A percentile compares a stretch with the other conserved stretches of the same genome.
Evolutionary conservation across 768 basidiomycete species (phyloP).

Genomic region (Suillus americanus): DNA sequence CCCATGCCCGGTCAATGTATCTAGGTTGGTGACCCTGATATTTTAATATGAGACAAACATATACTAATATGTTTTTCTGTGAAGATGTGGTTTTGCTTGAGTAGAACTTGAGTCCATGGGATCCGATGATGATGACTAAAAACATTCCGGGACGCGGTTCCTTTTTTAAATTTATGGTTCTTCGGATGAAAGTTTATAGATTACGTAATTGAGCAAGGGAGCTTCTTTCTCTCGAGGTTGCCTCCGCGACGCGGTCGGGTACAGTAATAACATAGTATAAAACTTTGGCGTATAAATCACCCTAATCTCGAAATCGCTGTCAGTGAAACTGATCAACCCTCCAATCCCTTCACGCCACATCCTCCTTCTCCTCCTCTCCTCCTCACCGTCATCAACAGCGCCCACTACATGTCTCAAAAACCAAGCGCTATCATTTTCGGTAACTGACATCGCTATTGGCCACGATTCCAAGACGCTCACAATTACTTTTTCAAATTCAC

Average conservation of each 20-base stretch:
- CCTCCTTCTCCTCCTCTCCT: slow-evolving; percentile 5
- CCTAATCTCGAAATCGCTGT: slow-evolving; percentile 13
- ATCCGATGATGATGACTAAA: slow-evolving; percentile 7
- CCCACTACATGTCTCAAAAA: slow-evolving; percentile 37
- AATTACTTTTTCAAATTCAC: slow-evolving; percentile 10
- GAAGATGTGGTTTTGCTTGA: too few species aligned
- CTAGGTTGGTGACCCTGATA: background rate
- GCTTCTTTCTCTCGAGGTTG: slow-evolving; percentile 15
- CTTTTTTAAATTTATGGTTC: background rate
- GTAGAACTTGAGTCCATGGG: too few species aligned
- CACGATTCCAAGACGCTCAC: slow-evolving; percentile 6
- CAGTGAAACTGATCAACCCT: slow-evolving; percentile 19
- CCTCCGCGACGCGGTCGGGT: slow-evolving; percentile 23
- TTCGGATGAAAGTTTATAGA: slow-evolving; percentile 6
- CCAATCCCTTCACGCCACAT: background rate
- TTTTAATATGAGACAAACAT: background rate
- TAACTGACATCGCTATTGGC: slow-evolving; percentile 33
- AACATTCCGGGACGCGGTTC: slow-evolving; percentile 1
- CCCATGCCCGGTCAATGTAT: too few species aligned
- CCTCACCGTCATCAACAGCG: slow-evolving; percentile 19
- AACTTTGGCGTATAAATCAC: slow-evolving; percentile 23
- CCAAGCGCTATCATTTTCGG: slow-evolving; percentile 79
- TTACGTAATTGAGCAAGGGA: slow-evolving; percentile 20
- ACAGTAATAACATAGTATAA: slow-evolving; percentile 8
- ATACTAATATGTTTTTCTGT: too few species aligned